These are phyloP conservation scores for Phaeosphaeriaceae sp. DNA, from an alignment of 2,329 filamentous ascomycete species.

Conservation along the genomic window DNA sequence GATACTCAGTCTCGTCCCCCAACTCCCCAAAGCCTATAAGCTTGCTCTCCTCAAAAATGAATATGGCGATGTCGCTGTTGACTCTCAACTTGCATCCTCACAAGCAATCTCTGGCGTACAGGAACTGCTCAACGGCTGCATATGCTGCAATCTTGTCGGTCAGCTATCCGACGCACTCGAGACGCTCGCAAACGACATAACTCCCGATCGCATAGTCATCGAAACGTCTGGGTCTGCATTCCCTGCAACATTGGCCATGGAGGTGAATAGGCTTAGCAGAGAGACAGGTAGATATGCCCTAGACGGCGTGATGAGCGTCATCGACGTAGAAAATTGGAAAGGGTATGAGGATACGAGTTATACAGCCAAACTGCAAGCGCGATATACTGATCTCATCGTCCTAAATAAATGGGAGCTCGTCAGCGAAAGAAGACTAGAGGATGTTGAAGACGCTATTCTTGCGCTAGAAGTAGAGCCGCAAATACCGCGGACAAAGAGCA, in stretches of 20 bases:
- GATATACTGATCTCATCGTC: conserved; percentile 87
- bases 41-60: conserved; percentile 98
- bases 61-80: conserved; percentile 92
- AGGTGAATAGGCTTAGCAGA: conserved; percentile 80
- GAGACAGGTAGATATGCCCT: conserved; percentile 74
- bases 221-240: conserved; percentile 87
- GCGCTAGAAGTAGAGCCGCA: conserved; percentile 78
- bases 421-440: conserved; percentile 75
- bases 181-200: conserved; percentile 67
- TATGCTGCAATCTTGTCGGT: conserved; percentile 98
- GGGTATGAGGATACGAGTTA: conserved; percentile 91
- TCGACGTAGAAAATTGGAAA: conserved; percentile 94
- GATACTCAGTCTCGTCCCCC: conserved; percentile 90
- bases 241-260: conserved; percentile 87
- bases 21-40: conserved; percentile 85
- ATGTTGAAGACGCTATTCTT: conserved; percentile 77
- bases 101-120: conserved; percentile 86
- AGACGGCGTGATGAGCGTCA: conserved; percentile 86
- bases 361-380: conserved; percentile 85
- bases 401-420: conserved; percentile 92
- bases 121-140: conserved; percentile 95
- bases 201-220: conserved; percentile 86
- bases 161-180: conserved; percentile 81
- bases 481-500: conserved; percentile 82
- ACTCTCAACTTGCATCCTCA: conserved; percentile 86